Conservation (phyloP, 345 rosid species). For the Arabis hirsuta region DNA sequence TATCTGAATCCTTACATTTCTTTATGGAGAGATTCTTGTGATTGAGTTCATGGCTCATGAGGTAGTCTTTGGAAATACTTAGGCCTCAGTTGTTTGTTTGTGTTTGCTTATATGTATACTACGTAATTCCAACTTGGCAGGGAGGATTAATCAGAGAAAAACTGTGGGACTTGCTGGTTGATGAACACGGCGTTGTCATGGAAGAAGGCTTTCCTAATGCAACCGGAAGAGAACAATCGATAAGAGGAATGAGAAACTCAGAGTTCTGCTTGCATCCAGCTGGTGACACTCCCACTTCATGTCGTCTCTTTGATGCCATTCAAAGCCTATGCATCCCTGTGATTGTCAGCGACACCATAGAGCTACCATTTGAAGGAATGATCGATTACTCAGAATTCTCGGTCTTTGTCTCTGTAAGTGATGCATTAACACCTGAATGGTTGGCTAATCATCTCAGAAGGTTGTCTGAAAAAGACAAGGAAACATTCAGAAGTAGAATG, state of each 20-base stretch:
- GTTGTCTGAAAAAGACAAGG: conserved; percentile 57
- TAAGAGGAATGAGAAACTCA: conserved; percentile 85
- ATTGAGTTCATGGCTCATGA: conserved; percentile 2
- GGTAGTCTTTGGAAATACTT: neutral
- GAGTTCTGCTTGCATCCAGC: conserved; percentile 98
- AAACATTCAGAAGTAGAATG: conserved; percentile 60
- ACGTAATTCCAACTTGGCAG: conserved; percentile 45
- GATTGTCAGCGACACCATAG: conserved; percentile 81
- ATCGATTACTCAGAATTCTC: conserved; percentile 77
- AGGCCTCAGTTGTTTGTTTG: neutral
- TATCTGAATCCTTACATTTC: neutral
- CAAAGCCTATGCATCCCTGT: conserved; percentile 96
- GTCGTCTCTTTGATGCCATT: conserved; percentile 93
- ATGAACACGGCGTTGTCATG: conserved; percentile 61
- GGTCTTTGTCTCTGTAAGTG: conserved; percentile 66
- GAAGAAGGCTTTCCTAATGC: conserved; percentile 99
- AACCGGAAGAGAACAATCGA: conserved; percentile 88
- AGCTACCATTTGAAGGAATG: conserved; percentile 92
- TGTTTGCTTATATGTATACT: neutral
- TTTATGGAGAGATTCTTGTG: neutral
- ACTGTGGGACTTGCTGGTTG: conserved; percentile 80
- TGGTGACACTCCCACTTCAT: conserved; percentile 96
- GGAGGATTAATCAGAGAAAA: conserved; percentile 87
- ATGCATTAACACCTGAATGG: conserved; percentile 81
- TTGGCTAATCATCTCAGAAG: conserved; percentile 63